Evolutionary conservation across 2,329 filamentous ascomycete species (phyloP), one percentile per base, ranked within the genome.

Genomic region (Alternaria sp.): DNA sequence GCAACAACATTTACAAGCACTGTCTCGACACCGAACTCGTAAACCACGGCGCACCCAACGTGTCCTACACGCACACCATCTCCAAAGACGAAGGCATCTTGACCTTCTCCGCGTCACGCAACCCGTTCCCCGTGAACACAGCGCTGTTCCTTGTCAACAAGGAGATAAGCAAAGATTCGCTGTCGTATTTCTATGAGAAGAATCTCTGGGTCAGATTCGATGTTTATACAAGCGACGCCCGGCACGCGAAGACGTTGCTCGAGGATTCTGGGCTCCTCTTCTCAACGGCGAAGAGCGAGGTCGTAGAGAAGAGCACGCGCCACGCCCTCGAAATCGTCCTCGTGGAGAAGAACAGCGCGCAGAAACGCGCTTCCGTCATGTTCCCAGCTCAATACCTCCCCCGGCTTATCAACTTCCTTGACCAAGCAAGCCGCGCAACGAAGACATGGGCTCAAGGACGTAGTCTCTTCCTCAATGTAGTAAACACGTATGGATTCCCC

Each of bases 301-400:
- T 25, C 0, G 44, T 77, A 0, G 70, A 68, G 21, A 37, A 41
- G 2, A 59, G 61, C 2, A 69, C 47, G 7, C 60, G 57, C 7
- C 75, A 78, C 28, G 75, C 74, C 0, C 63, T 79, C 21, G 75
- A 78, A 3, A 21, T 79, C 4, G 69, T 67, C 1, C 60, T 79
- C 6, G 65, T 74, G 1, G 75, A 78, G 44, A 75, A 77, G 59
- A 66, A 69, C 28, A 76, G 72, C 46, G 63, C 54, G 6, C 66
- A 73, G 60, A 77, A 71, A 44, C 65, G 75, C 21, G 72, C 74
- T 2, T 53, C 26, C 0, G 71, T 78, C 11, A 69, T 79, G 59
- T 79, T 79, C 26, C 77, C 77, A 0, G 76, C 76, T 1, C 76
- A 78, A 26, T 79, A 79, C 37, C 65, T 79, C 0, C 77, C 77